phyloP scores from a whole-genome alignment of 2,329 filamentous ascomycete genomes.

The Corinectria fuckeliana region DNA sequence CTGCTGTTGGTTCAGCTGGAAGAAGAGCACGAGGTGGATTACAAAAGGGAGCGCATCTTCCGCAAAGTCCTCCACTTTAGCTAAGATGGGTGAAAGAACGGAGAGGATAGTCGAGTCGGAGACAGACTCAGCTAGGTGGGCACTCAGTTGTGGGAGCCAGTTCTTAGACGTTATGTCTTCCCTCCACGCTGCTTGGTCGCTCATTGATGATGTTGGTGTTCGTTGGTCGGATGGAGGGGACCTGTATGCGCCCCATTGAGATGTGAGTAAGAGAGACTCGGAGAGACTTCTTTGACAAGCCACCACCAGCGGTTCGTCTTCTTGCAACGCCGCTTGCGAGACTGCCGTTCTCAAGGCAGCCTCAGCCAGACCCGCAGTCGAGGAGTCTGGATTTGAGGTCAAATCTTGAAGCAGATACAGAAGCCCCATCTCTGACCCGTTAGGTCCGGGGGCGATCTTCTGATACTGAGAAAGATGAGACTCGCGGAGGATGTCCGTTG shows the following conservation, averaged over 20 bases:
- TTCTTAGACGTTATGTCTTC: constrained; percentile 49
- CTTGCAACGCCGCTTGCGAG: constrained; percentile 56
- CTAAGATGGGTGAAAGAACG: constrained; percentile 70
- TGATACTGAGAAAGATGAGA: constrained; percentile 60
- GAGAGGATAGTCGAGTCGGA: constrained; percentile 71
- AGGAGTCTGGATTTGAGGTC: constrained; percentile 62
- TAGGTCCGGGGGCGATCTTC: constrained; percentile 53
- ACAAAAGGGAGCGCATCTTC: constrained; percentile 81
- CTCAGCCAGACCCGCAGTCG: constrained; percentile 65
- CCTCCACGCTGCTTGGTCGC: constrained; percentile 41
- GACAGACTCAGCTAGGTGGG: constrained; percentile 65
- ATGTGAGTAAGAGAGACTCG: constrained; percentile 59
- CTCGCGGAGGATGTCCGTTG: constrained; percentile 65
- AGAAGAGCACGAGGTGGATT: constrained; percentile 78
- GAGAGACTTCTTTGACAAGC: constrained; percentile 61
- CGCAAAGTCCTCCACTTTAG: constrained; percentile 71
- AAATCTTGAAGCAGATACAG: constrained; percentile 67
- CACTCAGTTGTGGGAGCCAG: constrained; percentile 70
- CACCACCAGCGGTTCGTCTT: constrained; percentile 55
- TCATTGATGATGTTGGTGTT: constrained; percentile 4
- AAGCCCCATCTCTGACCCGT: constrained; percentile 68
- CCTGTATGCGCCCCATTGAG: constrained; percentile 62
- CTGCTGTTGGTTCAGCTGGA: constrained; percentile 68
- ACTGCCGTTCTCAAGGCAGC: constrained; percentile 63
- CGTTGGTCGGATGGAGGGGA: constrained; percentile 60